These are phyloP conservation scores for Rubia tinctorum DNA, from an alignment of 305 asterid species.

Conservation along the genomic window DNA sequence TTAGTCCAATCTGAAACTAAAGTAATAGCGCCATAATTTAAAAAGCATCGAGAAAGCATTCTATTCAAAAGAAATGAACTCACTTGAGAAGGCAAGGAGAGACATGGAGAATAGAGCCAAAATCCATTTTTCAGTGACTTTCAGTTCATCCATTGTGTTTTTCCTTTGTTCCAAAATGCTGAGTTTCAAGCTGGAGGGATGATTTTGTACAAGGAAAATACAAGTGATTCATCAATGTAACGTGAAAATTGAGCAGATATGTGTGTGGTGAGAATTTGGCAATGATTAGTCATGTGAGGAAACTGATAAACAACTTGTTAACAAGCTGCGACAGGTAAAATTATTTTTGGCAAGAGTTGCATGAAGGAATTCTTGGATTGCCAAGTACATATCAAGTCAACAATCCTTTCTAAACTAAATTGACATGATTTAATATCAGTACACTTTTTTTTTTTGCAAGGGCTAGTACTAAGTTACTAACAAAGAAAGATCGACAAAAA, in stretches of 20 bases:
- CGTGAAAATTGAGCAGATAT: slow-evolving; percentile 8
- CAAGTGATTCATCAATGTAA: neutral
- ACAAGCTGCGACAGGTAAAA: neutral
- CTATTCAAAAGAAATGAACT: slow-evolving; percentile 9
- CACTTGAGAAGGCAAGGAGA: slow-evolving; percentile 22
- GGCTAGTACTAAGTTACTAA: too few species aligned
- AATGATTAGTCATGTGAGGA: neutral
- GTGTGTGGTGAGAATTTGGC: neutral
- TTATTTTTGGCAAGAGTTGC: neutral
- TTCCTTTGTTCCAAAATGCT: neutral
- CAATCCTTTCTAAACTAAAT: too few species aligned
- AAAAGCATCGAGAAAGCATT: too few species aligned
- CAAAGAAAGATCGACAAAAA: too few species aligned
- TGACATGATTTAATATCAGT: too few species aligned
- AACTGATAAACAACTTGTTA: slow-evolving; percentile 14
- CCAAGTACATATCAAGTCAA: too few species aligned
- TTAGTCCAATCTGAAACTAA: neutral
- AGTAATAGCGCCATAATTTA: neutral
- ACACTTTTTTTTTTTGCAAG: too few species aligned
- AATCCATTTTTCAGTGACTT: neutral
- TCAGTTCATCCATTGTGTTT: slow-evolving; percentile 11
- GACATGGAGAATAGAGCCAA: slow-evolving; percentile 11
- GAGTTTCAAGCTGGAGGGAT: neutral
- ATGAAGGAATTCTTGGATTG: neutral
- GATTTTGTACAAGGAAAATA: neutral